These are phyloP conservation scores for Colletotrichum melonis DNA, from an alignment of 2,329 filamentous ascomycete species.

Conservation along the genomic window DNA sequence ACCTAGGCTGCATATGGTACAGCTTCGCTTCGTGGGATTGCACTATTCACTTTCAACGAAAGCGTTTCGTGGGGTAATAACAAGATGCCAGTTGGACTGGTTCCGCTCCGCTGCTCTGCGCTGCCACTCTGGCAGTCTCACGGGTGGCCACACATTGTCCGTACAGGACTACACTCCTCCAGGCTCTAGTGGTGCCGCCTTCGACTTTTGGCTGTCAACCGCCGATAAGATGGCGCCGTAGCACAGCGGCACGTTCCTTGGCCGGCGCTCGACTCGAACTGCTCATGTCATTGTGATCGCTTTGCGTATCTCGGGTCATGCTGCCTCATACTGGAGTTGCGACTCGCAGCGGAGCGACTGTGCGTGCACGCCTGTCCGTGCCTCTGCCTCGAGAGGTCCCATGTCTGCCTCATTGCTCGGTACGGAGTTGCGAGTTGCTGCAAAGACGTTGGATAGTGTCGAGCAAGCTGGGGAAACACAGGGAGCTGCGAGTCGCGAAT, in stretches of 20 bases:
- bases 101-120: conserved; percentile 9
- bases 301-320: background rate
- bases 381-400: background rate
- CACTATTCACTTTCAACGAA: no score
- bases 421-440: background rate
- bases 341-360: background rate
- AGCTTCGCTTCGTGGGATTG: background rate
- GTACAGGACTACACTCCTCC: background rate
- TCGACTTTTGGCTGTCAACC: background rate
- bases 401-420: background rate
- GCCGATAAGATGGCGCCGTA: background rate
- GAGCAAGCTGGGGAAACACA: background rate
- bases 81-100: no score
- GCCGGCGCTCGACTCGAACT: conserved; percentile 16
- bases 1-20: background rate
- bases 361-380: background rate
- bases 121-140: conserved; percentile 13
- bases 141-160: background rate
- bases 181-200: background rate
- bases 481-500: background rate
- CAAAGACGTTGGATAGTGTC: background rate
- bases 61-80: no score
- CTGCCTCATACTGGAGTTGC: background rate
- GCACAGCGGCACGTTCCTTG: conserved; percentile 13
- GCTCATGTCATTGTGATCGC: background rate